These are phyloP conservation scores for Breynia disticha DNA, from an alignment of 441 rosid species.

Conservation along the genomic window DNA sequence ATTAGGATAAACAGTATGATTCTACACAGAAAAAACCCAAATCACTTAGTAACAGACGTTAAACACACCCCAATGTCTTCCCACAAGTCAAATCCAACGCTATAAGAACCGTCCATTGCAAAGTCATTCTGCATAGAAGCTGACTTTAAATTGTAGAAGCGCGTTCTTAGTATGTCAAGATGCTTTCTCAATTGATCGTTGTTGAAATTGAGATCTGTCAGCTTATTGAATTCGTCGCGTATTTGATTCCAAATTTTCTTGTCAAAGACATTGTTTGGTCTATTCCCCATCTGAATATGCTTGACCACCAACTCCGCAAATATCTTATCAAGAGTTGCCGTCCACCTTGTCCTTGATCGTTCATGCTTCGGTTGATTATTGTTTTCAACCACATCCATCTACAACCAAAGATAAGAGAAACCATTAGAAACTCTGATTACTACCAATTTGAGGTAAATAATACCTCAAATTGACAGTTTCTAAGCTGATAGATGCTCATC, in stretches of 20 bases:
- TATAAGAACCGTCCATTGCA: slow-evolving; percentile 41
- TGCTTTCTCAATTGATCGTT: slow-evolving; percentile 78
- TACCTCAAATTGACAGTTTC: too few relatives aligned
- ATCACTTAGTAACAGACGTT: slow-evolving; percentile 2
- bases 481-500: too few relatives aligned
- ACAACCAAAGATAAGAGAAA: not conserved
- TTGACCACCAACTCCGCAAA: slow-evolving; percentile 70
- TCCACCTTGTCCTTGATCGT: slow-evolving; percentile 67
- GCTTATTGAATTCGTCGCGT: slow-evolving; percentile 56
- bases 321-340: slow-evolving; percentile 48
- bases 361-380: slow-evolving; percentile 50
- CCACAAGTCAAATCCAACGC: slow-evolving; percentile 70
- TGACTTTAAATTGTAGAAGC: slow-evolving; percentile 48
- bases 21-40: not conserved
- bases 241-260: slow-evolving; percentile 68
- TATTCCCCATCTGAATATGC: slow-evolving; percentile 62
- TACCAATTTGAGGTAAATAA: too few relatives aligned
- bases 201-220: slow-evolving; percentile 57
- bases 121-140: slow-evolving; percentile 44
- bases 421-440: too few relatives aligned
- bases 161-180: slow-evolving; percentile 60
- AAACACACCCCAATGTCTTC: slow-evolving; percentile 53
- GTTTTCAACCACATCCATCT: slow-evolving; percentile 55
- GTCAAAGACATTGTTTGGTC: slow-evolving; percentile 60
- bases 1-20: not conserved